phyloP scores from a whole-genome alignment of 164 flowering plant genomes.

The Dillenia turbinata region DNA sequence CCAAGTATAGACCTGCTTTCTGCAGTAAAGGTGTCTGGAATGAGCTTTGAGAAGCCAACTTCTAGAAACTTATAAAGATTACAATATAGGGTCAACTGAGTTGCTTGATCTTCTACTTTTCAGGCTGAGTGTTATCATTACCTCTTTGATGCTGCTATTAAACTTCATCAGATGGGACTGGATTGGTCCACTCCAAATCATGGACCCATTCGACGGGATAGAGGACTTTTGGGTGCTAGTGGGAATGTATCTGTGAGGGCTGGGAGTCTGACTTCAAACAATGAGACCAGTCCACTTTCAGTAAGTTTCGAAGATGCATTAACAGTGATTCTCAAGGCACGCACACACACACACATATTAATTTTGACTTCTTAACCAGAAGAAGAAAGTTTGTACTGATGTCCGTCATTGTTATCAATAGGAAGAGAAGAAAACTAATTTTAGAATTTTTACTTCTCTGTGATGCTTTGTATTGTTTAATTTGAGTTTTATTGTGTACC shows the following conservation, averaged over 20 bases:
- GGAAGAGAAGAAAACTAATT: no score
- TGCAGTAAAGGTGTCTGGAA: no score
- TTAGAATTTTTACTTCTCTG: background rate
- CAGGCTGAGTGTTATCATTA: slow-evolving; percentile 96
- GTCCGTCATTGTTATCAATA: no score
- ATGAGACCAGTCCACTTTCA: slow-evolving; percentile 18
- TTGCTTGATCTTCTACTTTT: background rate
- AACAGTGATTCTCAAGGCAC: background rate
- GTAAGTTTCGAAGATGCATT: slow-evolving; percentile 28
- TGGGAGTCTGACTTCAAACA: slow-evolving; percentile 17
- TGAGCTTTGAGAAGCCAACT: no score
- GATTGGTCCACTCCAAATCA: slow-evolving; percentile 77
- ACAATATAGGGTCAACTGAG: no score
- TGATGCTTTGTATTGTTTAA: background rate
- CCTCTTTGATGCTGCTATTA: slow-evolving; percentile 93
- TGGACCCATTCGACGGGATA: slow-evolving; percentile 41
- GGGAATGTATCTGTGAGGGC: slow-evolving; percentile 30
- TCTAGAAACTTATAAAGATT: no score
- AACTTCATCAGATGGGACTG: slow-evolving; percentile 76
- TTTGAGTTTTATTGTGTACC: background rate
- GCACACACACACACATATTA: no score
- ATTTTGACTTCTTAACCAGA: no score
- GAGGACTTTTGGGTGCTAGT: slow-evolving; percentile 16
- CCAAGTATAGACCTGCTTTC: no score
- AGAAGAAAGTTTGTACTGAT: no score